These are phyloP conservation scores for Dothistroma septosporum DNA, from an alignment of 2,329 filamentous ascomycete genomes.

Conservation along the genomic window DNA sequence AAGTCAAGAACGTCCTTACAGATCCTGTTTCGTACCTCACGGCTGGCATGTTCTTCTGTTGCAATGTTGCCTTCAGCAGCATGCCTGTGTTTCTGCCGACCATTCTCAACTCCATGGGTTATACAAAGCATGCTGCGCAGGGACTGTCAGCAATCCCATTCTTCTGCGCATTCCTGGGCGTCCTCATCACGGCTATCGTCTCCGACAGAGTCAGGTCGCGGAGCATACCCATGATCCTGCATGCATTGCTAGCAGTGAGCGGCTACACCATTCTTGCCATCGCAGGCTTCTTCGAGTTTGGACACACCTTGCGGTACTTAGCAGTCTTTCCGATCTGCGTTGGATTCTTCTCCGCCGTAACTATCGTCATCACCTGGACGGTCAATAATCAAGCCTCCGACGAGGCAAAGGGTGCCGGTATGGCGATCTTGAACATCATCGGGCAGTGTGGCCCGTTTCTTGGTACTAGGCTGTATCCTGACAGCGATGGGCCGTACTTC, in stretches of 20 bases:
- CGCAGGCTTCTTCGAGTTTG: constrained; percentile 36
- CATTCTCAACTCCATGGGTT: constrained; percentile 58
- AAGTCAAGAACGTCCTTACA: constrained; percentile 55
- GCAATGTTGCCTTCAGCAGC: constrained; percentile 83
- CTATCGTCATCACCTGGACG: constrained; percentile 80
- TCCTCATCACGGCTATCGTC: constrained; percentile 66
- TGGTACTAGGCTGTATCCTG: constrained; percentile 54
- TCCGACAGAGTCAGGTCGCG: constrained; percentile 66
- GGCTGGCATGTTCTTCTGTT: constrained; percentile 77
- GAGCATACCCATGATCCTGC: constrained; percentile 62
- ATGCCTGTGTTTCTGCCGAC: constrained; percentile 84
- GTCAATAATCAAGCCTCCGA: constrained; percentile 77
- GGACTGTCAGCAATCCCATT: constrained; percentile 79
- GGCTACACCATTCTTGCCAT: constrained; percentile 47
- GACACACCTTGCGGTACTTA: constrained; percentile 56
- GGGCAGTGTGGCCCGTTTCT: constrained; percentile 71
- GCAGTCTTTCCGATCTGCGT: constrained; percentile 73
- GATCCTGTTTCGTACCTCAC: constrained; percentile 72
- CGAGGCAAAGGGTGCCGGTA: constrained; percentile 67
- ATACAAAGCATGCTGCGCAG: constrained; percentile 64
- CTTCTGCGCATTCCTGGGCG: constrained; percentile 66
- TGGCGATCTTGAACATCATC: constrained; percentile 75
- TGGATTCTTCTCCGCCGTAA: constrained; percentile 81
- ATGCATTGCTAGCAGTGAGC: constrained; percentile 61
- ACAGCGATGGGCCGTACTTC: constrained; percentile 48